Evolutionary conservation across 768 basidiomycete species (phyloP), one percentile per base, ranked within the genome.

Genomic region (Asterophora parasitica): DNA sequence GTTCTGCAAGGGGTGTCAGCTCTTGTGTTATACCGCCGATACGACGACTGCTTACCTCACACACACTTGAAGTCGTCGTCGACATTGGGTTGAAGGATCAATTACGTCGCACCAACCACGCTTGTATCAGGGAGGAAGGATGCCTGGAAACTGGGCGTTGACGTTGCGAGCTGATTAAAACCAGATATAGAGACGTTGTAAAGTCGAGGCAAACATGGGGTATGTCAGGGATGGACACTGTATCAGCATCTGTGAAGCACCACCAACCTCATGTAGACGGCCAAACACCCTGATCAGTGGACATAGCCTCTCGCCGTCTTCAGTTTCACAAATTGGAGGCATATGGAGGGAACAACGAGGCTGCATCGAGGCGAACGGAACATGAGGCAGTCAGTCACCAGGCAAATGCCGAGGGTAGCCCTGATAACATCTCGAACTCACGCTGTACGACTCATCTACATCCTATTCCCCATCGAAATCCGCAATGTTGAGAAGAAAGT

Each of bases 401-500:
- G 67, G 68, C 61, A 33, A 42, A 52, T 52, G 42, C 50, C 57
- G 56, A 54, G 55, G 57, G 59, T 23, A 58, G 17, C 9, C 30
- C 17, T 40, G 27, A 39, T 46, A 46, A 39, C 46, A 39, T 59
- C 59, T 58, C 52, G 58, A 73, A 72, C 72, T 66, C 68, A 48
- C 69, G 54, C 72, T 5, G 3, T 23, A 4, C 12, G n/a, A n/a
- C 13, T 79, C 15, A 81, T 19, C 44, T 28, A 30, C 36, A 23
- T 9, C 28, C 8, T 20, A 27, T 36, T 34, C 35, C 17, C 13
- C 26, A 15, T 35, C 23, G 28, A 77, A 67, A 80, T 74, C 58
- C 38, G 3, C 20, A 20, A 47, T 47, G 63, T 77, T 20, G 79
- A 82, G 56, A 71, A 75, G 48, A 81, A 79, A 17, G 7, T 30